These are phyloP conservation scores for Phlegmacium glaucopus DNA, from an alignment of 768 basidiomycete species.

Conservation along the genomic window DNA sequence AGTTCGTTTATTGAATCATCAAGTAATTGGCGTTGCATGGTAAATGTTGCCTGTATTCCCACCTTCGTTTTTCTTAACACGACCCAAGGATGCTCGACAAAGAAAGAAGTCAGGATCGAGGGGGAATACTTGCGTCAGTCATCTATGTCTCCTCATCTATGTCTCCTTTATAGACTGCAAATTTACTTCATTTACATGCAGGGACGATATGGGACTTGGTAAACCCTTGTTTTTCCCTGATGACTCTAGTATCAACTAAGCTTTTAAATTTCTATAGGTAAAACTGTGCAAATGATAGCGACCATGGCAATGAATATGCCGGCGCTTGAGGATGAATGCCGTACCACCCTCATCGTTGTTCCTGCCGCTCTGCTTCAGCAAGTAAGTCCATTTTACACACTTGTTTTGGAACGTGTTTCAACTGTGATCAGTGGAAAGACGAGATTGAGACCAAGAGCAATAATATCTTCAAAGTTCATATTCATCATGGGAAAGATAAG, in stretches of 20 bases:
- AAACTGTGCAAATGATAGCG: slow-evolving; percentile 81
- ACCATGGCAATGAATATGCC: slow-evolving; percentile 70
- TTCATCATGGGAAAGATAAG: slow-evolving; percentile 74
- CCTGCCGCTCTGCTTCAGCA: slow-evolving; percentile 74
- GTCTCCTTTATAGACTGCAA: background rate
- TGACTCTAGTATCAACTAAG: slow-evolving; percentile 2
- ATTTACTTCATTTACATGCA: slow-evolving; percentile 16
- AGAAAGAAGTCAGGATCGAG: slow-evolving; percentile 48
- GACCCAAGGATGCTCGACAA: slow-evolving; percentile 62
- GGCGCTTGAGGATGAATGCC: slow-evolving; percentile 35
- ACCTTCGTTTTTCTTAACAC: background rate
- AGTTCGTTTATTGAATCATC: slow-evolving; percentile 68
- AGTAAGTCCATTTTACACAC: slow-evolving; percentile 26
- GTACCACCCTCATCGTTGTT: slow-evolving; percentile 70
- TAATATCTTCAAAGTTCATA: slow-evolving; percentile 54
- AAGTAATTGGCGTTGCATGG: slow-evolving; percentile 77
- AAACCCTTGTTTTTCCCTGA: background rate
- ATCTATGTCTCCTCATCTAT: no score
- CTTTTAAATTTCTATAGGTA: slow-evolving; percentile 35
- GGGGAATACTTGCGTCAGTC: slow-evolving; percentile 64
- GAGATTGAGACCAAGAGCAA: slow-evolving; percentile 70
- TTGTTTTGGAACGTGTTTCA: background rate
- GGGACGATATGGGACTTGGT: slow-evolving; percentile 73
- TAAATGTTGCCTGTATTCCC: slow-evolving; percentile 16
- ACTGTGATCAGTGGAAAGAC: slow-evolving; percentile 55